Base-by-base conservation (phyloP, 495 filamentous ascomycete genomes). In the Penicillium alfredii region DNA sequence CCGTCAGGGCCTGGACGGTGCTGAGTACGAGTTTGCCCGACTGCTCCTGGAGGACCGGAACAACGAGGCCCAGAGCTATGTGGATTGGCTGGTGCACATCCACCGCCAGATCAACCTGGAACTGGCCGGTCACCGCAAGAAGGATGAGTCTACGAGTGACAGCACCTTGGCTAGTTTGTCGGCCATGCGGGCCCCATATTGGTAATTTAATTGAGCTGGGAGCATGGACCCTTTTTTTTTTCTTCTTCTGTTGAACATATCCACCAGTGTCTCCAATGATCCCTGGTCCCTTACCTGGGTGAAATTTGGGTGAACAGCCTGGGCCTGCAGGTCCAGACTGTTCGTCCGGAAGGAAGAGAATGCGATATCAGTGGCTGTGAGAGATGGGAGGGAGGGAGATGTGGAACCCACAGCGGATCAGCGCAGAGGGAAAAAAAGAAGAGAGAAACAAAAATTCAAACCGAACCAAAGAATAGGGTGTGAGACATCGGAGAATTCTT, bases 61-160 rank as follows among this genome's bases (percentile, higher is more conserved):
- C 61, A 94, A 93, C 45, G 92, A 99, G 63, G 92, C 92, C 20
- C 86, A 90, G 61, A 90, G 83, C 48, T 97, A 99, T 64, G 92
- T 97, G 11, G 92, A 99, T 64, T 99, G 92, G 92, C 63, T 99
- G 60, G 92, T 99, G 35, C 87, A 94, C 63, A 68, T 96, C 32
- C 92, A 99, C 56, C 81, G 88, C 47, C 81, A 83, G 52, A 86
- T 97, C 42, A 88, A 93, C 57, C 63, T 95, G 39, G 90, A 96
- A 72, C 65, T 88, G 50, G 71, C 81, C 10, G 85, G 85, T 20
- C 84, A 88, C 56, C 69, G 84, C 53, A 86, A 84, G 56, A 80
- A 78, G 45, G 83, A 88, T 28, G 82, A 87, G 35, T 56, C 64
- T 3, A 46, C 63, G 39, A 53, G 64, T 10, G 69, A 77, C 45